Evolutionary conservation across 768 basidiomycete species (phyloP), one percentile per base, ranked within the genome.

Genomic region (Pholiota microspora): DNA sequence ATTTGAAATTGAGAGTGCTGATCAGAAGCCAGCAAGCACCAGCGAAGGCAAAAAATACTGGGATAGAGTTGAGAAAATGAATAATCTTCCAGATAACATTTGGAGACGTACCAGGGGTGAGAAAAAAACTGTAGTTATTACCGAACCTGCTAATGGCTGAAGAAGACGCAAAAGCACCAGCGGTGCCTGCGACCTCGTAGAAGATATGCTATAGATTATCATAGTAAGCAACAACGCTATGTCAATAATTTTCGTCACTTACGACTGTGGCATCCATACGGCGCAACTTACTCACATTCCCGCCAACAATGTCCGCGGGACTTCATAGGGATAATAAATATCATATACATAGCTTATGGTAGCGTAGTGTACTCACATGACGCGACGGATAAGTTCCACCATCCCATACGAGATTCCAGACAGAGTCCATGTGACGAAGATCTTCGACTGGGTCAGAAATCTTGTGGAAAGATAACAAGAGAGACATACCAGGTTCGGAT

Each of bases 361-460:
- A 7, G 28, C 25, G 18, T 15, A 55, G 12, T 4, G 3, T 16
- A 18, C 66, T 27, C 49, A 68, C 69, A 70, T 71, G 24, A 71
- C 69, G 50, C 70, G 67, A 28, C 70, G 68, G 46, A 71, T 71
- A 13, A 71, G 62, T 36, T 70, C 69, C n/a, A 70, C 70, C 68
- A 71, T 71, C 45, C 70, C 70, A 46, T 70, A 69, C 3, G 66
- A 60, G 23, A 71, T 60, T 44, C 70, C 70, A 16, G 61, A 52
- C 2, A 70, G 46, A n/a, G 70, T 71, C 70, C 70, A 71, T 13
- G 69, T 56, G 35, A 71, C 59, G 58, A 69, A 69, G 16, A 71
- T 67, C 68, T 71, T 23, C 13, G 7, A n/a, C n/a, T n/a, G n/a
- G n/a, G 21, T 36, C 25, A 9, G 15, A 3, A 48, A 24, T 9